phyloP scores from a whole-genome alignment of 768 basidiomycete species.

The Chalciporus pseudorubinellus region DNA sequence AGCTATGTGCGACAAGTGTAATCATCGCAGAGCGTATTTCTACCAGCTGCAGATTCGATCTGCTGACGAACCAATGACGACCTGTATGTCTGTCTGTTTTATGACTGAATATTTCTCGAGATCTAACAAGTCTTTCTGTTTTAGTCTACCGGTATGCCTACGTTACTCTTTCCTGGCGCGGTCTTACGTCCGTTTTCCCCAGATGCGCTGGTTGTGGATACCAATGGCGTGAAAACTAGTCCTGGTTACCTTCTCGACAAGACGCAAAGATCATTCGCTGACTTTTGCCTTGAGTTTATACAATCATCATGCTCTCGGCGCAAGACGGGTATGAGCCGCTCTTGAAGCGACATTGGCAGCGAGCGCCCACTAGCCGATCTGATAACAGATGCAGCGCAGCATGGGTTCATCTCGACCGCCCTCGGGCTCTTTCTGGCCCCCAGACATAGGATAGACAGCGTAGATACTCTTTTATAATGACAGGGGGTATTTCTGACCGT shows the following conservation, averaged over 20 bases:
- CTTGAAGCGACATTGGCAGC: neutral
- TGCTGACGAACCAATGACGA: constrained; percentile 88
- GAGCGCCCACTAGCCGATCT: neutral
- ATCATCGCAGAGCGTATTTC: constrained; percentile 83
- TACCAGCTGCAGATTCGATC: constrained; percentile 95
- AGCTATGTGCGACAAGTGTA: constrained; percentile 77
- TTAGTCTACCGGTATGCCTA: constrained; percentile 61
- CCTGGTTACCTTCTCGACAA: no score
- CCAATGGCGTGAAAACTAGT: constrained; percentile 68
- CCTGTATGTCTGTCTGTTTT: constrained; percentile 23
- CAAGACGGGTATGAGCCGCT: neutral
- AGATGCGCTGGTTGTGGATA: constrained; percentile 64
- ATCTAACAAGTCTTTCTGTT: constrained; percentile 3
- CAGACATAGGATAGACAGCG: neutral
- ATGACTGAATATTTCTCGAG: neutral
- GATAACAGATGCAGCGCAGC: neutral
- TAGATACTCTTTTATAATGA: neutral
- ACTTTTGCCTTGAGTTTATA: neutral
- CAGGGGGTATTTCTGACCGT: neutral
- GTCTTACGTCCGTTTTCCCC: constrained; percentile 2
- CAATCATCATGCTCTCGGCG: neutral
- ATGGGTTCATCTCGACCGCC: neutral
- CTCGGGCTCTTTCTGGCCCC: neutral
- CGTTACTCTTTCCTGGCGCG: neutral
- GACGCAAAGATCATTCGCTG: no score